Percentiles rank a stretch among this genome's conserved stretches.
Conservation (phyloP, 2,329 filamentous ascomycete genomes). For the Ascochyta clinopodiicola region DNA sequence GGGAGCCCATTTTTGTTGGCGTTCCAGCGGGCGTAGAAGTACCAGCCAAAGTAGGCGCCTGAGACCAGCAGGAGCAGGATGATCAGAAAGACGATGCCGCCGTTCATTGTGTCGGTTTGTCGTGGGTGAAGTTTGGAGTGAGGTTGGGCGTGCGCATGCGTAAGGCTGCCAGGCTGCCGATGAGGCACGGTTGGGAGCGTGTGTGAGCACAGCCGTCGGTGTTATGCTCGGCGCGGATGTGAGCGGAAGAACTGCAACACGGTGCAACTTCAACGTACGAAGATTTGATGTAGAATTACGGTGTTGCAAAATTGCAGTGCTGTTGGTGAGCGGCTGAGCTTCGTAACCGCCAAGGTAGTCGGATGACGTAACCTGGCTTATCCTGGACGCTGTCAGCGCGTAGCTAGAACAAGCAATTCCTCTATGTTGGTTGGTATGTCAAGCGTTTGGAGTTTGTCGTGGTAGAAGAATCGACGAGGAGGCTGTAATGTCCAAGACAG, state of each 20-base stretch:
- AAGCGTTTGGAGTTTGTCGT: background rate
- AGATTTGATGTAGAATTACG: background rate
- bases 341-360: constrained; percentile 24
- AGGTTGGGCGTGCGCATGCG: constrained; percentile 23
- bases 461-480: background rate
- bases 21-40: constrained; percentile 74
- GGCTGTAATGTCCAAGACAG: background rate
- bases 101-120: constrained; percentile 42
- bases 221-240: constrained; percentile 15
- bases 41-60: constrained; percentile 69
- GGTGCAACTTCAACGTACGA: background rate
- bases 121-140: constrained; percentile 23
- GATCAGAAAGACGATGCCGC: constrained; percentile 68
- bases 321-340: constrained; percentile 28
- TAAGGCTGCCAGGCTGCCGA: constrained; percentile 14
- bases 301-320: constrained; percentile 16
- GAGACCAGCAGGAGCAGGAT: constrained; percentile 71
- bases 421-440: background rate
- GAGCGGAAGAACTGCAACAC: constrained; percentile 9
- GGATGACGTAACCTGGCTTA: constrained; percentile 34
- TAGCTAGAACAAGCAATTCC: background rate
- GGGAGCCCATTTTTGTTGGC: constrained; percentile 78
- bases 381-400: constrained; percentile 8
- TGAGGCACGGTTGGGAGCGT: constrained; percentile 9
- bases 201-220: constrained; percentile 10